Evolutionary conservation across 371 early-diverging fungal genomes (phyloP).

Genomic region (Circinella minor): DNA sequence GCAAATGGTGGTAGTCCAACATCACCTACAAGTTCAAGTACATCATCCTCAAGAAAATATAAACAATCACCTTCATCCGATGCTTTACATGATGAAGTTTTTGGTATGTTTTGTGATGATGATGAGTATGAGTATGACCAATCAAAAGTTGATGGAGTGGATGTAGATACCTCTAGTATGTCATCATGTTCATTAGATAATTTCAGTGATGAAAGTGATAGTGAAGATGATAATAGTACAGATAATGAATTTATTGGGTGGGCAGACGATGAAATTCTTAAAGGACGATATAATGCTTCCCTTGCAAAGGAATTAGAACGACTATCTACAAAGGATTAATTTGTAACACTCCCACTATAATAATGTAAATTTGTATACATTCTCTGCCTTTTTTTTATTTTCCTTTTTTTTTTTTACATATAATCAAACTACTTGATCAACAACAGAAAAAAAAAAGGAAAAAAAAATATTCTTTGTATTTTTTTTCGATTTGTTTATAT

Average conservation of each 20-base stretch:
- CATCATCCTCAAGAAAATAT: background rate
- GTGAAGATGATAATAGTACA: constrained; percentile 25
- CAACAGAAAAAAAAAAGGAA: no score
- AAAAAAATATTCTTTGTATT: no score
- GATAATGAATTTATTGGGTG: constrained; percentile 39
- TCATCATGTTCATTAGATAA: background rate
- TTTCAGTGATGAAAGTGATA: constrained; percentile 6
- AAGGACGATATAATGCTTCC: constrained; percentile 25
- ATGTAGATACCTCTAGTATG: background rate
- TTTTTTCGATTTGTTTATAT: no score
- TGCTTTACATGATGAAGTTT: constrained; percentile 39
- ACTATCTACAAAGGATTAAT: background rate
- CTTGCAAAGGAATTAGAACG: constrained; percentile 5
- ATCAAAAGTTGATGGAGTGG: background rate
- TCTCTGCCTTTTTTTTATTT: no score
- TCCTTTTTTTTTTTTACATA: no score
- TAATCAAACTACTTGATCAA: no score
- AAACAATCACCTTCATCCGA: constrained; percentile 21
- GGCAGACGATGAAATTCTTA: constrained; percentile 51
- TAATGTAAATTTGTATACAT: no score
- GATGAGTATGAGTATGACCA: constrained; percentile 20
- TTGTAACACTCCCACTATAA: background rate
- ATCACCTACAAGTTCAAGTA: background rate
- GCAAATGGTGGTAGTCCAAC: constrained; percentile 6
- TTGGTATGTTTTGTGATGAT: constrained; percentile 47